Base-by-base conservation (phyloP, 2,329 filamentous ascomycete species). In the Dothiorella sarmentorum region DNA sequence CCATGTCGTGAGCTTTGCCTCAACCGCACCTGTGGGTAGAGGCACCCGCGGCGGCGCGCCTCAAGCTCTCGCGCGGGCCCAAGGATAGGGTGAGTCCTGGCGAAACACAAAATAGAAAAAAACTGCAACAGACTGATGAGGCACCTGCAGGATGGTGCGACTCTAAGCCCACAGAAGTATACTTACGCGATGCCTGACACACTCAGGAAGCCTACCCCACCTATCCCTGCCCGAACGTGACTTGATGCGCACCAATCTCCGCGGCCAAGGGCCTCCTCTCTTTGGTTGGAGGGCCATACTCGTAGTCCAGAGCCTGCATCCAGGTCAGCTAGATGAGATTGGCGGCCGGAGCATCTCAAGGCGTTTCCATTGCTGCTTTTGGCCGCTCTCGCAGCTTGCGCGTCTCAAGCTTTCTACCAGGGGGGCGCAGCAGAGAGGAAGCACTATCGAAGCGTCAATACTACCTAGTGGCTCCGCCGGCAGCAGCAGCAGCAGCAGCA, bases 161-260 rank as follows among this genome's bases (percentile, higher is more conserved):
- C 49, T 53, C 49, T 53, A 53, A 38, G 29, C 49, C 35, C 40
- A 53, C 49, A 33, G n/a, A 18, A 53, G 49, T 53, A 53, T 40
- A 38, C 49, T 53, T 53, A 53, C 35, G 49, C 49, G 49, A 53
- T 53, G 18, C 35, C 49, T 37, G 49, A 53, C 49, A 53, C 49
- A 40, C 17, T 11, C 22, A 26, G 17, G 29, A 53, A 53, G 49
- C 33, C 35, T 53, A 40, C 49, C 29, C 35, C 20, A 24, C 15
- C 35, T n/a, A 53, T 40, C 49, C 49, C 35, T 53, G 26, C 35
- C 27, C 10, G 2, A 20, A 1, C 7, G 49, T 40, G 24, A 22
- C 33, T 40, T 29, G 24, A 53, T 17, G 35, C 49, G 35, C 49
- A 40, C 49, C 49, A 53, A 53, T 40, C 49, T 53, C n/a, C 49